Percentiles rank a stretch among this genome's conserved stretches.
These are phyloP conservation scores for Marasmius sp. DNA, from an alignment of 1,284 basidiomycete species.

Conservation along the genomic window DNA sequence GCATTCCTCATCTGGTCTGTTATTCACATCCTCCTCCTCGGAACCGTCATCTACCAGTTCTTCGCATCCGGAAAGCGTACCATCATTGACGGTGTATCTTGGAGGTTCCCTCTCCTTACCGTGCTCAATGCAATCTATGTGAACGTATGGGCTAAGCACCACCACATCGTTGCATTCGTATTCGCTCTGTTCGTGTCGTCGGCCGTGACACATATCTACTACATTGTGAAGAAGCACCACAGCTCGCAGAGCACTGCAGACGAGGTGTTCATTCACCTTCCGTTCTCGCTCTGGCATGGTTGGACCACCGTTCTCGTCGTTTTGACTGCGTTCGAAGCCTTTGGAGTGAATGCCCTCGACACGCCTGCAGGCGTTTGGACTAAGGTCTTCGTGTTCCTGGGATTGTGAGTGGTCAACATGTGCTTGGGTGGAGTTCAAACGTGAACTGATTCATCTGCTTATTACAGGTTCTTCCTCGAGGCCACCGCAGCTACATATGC, in stretches of 20 bases:
- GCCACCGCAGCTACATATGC: slow-evolving; percentile 90
- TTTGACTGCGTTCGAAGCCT: slow-evolving; percentile 87
- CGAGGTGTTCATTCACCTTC: slow-evolving; percentile 82
- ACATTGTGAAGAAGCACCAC: slow-evolving; percentile 86
- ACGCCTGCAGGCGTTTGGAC: slow-evolving; percentile 83
- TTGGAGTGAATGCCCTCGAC: slow-evolving; percentile 74
- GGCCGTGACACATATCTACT: slow-evolving; percentile 88
- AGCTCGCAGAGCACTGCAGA: slow-evolving; percentile 62
- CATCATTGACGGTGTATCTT: slow-evolving; percentile 84
- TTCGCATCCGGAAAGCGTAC: slow-evolving; percentile 75
- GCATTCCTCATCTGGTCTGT: slow-evolving; percentile 84
- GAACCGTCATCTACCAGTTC: slow-evolving; percentile 90
- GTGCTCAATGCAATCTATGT: slow-evolving; percentile 86
- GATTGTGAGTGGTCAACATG: slow-evolving; percentile 46
- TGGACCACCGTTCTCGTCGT: slow-evolving; percentile 93
- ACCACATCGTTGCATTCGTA: slow-evolving; percentile 82
- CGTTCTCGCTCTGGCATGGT: slow-evolving; percentile 93
- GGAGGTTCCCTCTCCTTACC: slow-evolving; percentile 86
- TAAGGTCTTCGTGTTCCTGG: slow-evolving; percentile 92
- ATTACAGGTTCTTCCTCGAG: slow-evolving; percentile 84
- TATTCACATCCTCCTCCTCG: slow-evolving; percentile 85
- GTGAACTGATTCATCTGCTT: neutral
- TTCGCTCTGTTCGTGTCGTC: slow-evolving; percentile 84
- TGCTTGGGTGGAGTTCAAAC: neutral
- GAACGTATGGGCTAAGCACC: slow-evolving; percentile 70